phyloP scores from a whole-genome alignment of 169 alveolate genomes.

The Babesia ovis region DNA sequence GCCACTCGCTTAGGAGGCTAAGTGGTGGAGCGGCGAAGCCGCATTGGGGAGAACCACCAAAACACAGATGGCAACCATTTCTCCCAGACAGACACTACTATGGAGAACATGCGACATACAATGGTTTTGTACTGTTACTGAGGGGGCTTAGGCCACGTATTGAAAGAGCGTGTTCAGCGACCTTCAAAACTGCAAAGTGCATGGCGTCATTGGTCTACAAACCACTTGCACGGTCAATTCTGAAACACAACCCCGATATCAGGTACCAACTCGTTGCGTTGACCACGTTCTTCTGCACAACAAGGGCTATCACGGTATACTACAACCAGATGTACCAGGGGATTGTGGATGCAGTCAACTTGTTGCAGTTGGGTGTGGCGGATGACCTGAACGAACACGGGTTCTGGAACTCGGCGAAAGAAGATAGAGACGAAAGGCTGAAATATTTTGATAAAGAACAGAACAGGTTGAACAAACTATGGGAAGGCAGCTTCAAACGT shows the following conservation, averaged over 20 bases:
- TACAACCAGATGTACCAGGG: conserved; percentile 78
- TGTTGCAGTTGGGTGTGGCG: conserved; percentile 76
- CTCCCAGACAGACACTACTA: conserved; percentile 74
- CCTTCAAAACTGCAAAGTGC: conserved; percentile 27
- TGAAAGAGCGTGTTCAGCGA: conserved; percentile 42
- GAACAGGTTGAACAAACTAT: conserved; percentile 69
- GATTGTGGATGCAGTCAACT: conserved; percentile 72
- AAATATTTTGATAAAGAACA: conserved; percentile 74
- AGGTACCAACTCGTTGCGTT: conserved; percentile 85
- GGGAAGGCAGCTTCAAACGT: conserved; percentile 75
- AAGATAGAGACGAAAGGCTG: conserved; percentile 67
- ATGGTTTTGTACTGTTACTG: conserved; percentile 69
- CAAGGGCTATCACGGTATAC: conserved; percentile 76
- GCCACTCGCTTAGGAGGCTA: conserved; percentile 44
- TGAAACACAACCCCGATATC: conserved; percentile 84
- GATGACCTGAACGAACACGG: conserved; percentile 81
- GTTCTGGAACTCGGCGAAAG: conserved; percentile 78
- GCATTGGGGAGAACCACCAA: conserved; percentile 69
- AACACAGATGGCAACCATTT: conserved; percentile 71
- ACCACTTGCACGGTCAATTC: conserved; percentile 70
- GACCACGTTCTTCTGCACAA: conserved; percentile 78
- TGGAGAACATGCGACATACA: conserved; percentile 78
- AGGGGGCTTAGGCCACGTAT: conserved; percentile 74
- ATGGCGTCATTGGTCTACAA: conserved; percentile 38
- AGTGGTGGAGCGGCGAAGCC: conserved; percentile 81